Percentiles rank a stretch among this genome's conserved stretches.
These are phyloP conservation scores for Piromyces finnis DNA, from an alignment of 192 early-diverging fungal species.

Conservation along the genomic window DNA sequence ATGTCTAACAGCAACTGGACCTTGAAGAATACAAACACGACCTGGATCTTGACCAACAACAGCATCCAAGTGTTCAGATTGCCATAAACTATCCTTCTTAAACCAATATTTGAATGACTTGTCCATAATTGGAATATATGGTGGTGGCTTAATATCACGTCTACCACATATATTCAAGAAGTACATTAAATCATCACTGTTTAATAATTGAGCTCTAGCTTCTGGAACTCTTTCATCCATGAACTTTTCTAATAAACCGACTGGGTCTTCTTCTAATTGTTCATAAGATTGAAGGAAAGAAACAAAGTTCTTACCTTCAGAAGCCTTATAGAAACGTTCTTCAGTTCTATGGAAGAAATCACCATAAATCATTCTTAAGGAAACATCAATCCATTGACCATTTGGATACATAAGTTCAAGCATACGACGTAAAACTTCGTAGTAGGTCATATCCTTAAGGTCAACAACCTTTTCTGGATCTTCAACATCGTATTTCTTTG, in stretches of 20 bases:
- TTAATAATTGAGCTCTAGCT: conserved; percentile 51
- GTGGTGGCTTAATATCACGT: conserved; percentile 72
- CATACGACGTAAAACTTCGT: conserved; percentile 65
- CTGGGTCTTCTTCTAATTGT: conserved; percentile 38
- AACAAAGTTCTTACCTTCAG: conserved; percentile 6
- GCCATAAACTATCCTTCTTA: conserved; percentile 82
- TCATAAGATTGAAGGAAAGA: conserved; percentile 46
- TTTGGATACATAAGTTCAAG: conserved; percentile 66
- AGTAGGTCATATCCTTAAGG: conserved; percentile 85
- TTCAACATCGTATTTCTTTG: conserved; percentile 31
- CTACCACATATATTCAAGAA: conserved; percentile 54
- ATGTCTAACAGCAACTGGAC: conserved; percentile 63
- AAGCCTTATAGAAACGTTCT: conserved; percentile 57
- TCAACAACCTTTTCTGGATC: conserved; percentile 50
- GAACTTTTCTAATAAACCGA: conserved; percentile 44
- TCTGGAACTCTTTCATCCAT: conserved; percentile 41
- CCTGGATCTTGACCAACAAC: conserved; percentile 69
- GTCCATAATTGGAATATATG: conserved; percentile 74
- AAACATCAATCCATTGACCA: conserved; percentile 58
- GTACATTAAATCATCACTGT: conserved; percentile 69
- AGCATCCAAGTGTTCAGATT: conserved; percentile 68
- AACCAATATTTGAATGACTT: conserved; percentile 77
- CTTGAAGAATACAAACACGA: conserved; percentile 73
- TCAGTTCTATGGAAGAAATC: conserved; percentile 72
- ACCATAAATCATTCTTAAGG: conserved; percentile 47